Conservation (phyloP, 2,329 filamentous ascomycete species). For the Ophiostoma pallidulum region DNA sequence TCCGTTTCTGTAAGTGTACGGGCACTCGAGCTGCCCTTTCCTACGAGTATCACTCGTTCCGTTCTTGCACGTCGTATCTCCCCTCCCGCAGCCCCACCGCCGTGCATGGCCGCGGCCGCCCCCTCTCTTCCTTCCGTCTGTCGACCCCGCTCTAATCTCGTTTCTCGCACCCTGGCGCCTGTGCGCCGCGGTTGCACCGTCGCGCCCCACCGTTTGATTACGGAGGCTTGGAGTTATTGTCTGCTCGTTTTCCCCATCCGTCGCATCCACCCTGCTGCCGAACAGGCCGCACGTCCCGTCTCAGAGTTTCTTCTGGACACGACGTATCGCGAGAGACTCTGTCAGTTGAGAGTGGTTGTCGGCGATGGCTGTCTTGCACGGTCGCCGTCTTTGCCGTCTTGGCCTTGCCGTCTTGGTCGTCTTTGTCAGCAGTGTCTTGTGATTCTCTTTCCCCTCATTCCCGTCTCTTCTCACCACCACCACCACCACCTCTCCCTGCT, state of each 20-base stretch:
- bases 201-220: neutral
- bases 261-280: too few species aligned
- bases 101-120: constrained; percentile 8
- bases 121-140: neutral
- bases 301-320: too few species aligned
- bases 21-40: too few species aligned
- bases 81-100: constrained; percentile 12
- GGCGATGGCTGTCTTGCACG: too few species aligned
- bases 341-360: too few species aligned
- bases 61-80: constrained; percentile 1
- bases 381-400: too few species aligned
- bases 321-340: too few species aligned
- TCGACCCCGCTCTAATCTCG: neutral
- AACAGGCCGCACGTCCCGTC: too few species aligned
- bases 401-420: neutral
- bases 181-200: neutral
- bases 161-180: neutral
- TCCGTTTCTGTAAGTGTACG: too few species aligned
- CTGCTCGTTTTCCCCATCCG: too few species aligned
- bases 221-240: too few species aligned
- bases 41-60: neutral
- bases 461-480: neutral
- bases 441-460: neutral
- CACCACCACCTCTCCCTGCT: neutral
- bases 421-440: neutral